phyloP scores from a whole-genome alignment of 306 rosid species.

The Prunus kanzakura region DNA sequence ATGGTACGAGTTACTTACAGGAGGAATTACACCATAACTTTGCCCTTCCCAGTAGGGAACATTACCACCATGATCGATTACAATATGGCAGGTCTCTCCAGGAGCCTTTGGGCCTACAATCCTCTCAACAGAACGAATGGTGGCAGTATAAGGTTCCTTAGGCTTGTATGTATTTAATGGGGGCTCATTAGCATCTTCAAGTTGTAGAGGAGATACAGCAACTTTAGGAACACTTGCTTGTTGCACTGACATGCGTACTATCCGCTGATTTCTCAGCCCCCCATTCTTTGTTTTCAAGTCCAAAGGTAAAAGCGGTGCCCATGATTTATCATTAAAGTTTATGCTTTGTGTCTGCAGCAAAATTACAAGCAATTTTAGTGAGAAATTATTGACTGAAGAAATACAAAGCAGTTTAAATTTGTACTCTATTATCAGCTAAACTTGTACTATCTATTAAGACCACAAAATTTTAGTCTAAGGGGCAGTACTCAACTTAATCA shows the following conservation, averaged over 20 bases:
- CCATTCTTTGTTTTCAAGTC: slow-evolving; percentile 47
- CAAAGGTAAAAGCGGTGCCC: slow-evolving; percentile 46
- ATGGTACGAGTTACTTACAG: slow-evolving; percentile 49
- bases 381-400: slow-evolving; percentile 15
- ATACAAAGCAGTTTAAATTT: slow-evolving; percentile 13
- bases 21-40: slow-evolving; percentile 95
- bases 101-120: slow-evolving; percentile 92
- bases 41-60: slow-evolving; percentile 99
- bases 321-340: slow-evolving; percentile 52
- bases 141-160: slow-evolving; percentile 87
- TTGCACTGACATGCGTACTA: slow-evolving; percentile 83
- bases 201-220: slow-evolving; percentile 57
- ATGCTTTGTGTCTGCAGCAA: slow-evolving; percentile 50
- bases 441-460: background rate
- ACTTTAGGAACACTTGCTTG: slow-evolving; percentile 76
- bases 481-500: background rate
- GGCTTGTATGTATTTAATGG: slow-evolving; percentile 82
- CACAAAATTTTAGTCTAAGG: background rate
- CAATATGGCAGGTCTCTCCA: slow-evolving; percentile 96
- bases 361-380: slow-evolving; percentile 15
- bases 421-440: slow-evolving; percentile 6
- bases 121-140: slow-evolving; percentile 92
- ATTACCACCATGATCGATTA: slow-evolving; percentile 91
- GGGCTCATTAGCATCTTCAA: slow-evolving; percentile 73
- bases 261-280: slow-evolving; percentile 33